Evolutionary conservation across 371 early-diverging fungal species (phyloP).

Genomic region (Haplosporangium sp.): DNA sequence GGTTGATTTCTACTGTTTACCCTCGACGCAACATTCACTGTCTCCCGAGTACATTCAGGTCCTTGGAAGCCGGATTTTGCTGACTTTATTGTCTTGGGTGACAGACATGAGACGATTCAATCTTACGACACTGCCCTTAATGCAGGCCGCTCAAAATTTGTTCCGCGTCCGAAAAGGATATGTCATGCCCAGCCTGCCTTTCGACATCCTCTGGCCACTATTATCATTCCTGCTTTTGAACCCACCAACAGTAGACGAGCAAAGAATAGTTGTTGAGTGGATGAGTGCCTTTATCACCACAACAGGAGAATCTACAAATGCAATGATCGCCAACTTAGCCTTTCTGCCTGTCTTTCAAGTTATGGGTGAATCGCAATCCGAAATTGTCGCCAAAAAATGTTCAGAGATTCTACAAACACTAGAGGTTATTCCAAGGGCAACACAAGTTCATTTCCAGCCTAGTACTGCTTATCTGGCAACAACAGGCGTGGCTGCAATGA

Average conservation of each 20-base stretch:
- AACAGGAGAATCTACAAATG: slow-evolving; percentile 1
- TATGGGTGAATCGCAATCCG: slow-evolving; percentile 58
- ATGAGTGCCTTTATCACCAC: slow-evolving; percentile 33
- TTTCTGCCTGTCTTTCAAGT: slow-evolving; percentile 68
- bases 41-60: slow-evolving; percentile 16
- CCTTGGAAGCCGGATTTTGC: slow-evolving; percentile 28
- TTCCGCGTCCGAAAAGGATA: slow-evolving; percentile 30
- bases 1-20: slow-evolving; percentile 42
- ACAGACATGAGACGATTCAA: slow-evolving; percentile 43
- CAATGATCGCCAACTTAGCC: slow-evolving; percentile 57
- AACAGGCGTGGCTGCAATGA: slow-evolving; percentile 35
- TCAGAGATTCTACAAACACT: slow-evolving; percentile 35
- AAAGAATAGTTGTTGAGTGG: slow-evolving; percentile 51
- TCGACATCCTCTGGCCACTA: slow-evolving; percentile 57
- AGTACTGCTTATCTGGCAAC: neutral
- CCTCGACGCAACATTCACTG: slow-evolving; percentile 33
- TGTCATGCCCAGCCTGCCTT: slow-evolving; percentile 20
- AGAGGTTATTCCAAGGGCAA: slow-evolving; percentile 30
- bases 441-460: neutral
- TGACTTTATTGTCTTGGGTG: slow-evolving; percentile 34
- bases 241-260: slow-evolving; percentile 64
- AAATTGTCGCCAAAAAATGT: slow-evolving; percentile 35
- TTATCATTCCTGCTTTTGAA: slow-evolving; percentile 60
- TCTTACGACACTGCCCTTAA: slow-evolving; percentile 25
- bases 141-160: slow-evolving; percentile 29